phyloP scores from a whole-genome alignment of 2,329 filamentous ascomycete species.

The Neonectria faginata region DNA sequence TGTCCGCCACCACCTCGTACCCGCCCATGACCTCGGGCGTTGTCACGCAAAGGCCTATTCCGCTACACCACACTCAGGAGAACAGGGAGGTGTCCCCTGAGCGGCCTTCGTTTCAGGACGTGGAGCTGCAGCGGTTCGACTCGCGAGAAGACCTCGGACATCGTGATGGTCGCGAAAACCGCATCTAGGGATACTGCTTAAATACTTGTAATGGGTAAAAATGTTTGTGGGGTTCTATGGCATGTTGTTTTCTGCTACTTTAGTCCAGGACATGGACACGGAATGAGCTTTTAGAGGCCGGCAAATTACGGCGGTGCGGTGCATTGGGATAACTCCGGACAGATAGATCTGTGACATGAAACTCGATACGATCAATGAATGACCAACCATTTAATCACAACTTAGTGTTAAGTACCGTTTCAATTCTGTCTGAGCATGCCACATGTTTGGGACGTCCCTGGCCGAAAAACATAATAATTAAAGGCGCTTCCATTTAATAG shows the following conservation, averaged over 20 bases:
- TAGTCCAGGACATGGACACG: slow-evolving; percentile 12
- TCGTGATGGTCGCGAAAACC: slow-evolving; percentile 15
- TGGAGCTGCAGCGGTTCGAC: slow-evolving; percentile 47
- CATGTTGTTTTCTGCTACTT: slow-evolving; percentile 5
- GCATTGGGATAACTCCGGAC: slow-evolving; percentile 13
- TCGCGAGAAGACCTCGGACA: slow-evolving; percentile 31
- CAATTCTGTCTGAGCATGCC: not conserved
- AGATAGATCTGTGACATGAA: slow-evolving; percentile 23
- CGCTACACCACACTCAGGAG: slow-evolving; percentile 13
- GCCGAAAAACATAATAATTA: slow-evolving; percentile 7
- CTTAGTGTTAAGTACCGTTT: not conserved
- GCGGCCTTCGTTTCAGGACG: slow-evolving; percentile 47
- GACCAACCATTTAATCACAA: slow-evolving; percentile 15
- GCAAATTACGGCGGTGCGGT: slow-evolving; percentile 11
- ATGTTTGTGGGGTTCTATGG: slow-evolving; percentile 1
- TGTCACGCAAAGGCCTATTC: slow-evolving; percentile 38
- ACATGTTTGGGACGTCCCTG: no score
- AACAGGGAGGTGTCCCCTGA: not conserved
- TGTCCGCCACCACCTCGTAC: slow-evolving; percentile 46
- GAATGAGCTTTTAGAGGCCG: slow-evolving; percentile 2
- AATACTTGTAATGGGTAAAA: slow-evolving; percentile 7
- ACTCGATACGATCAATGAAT: slow-evolving; percentile 18
- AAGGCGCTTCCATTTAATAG: slow-evolving; percentile 40
- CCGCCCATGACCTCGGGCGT: slow-evolving; percentile 39
- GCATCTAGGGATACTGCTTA: not conserved